A percentile compares a stretch with the other conserved stretches of the same genome.
These are phyloP conservation scores for Cyathus striatus DNA, from an alignment of 768 basidiomycete genomes.

Conservation along the genomic window DNA sequence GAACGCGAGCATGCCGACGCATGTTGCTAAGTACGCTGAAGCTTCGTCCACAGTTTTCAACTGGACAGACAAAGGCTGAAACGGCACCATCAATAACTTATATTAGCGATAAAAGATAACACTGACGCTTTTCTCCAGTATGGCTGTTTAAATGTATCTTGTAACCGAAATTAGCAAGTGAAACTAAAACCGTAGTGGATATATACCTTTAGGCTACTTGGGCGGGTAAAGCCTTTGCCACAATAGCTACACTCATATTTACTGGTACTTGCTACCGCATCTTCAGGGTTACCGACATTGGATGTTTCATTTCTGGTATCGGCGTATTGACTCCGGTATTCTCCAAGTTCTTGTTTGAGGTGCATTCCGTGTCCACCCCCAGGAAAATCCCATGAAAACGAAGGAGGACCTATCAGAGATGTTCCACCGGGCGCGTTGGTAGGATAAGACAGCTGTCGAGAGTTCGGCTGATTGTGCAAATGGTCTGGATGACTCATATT, in stretches of 20 bases:
- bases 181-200: neutral
- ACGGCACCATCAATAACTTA: conserved; percentile 4
- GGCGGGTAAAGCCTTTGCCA: conserved; percentile 77
- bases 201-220: conserved; percentile 74
- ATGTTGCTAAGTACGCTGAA: conserved; percentile 89
- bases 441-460: no score
- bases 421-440: no score
- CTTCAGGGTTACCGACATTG: conserved; percentile 6
- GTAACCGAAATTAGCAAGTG: conserved; percentile 6
- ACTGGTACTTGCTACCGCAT: conserved; percentile 18
- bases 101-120: neutral
- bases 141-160: conserved; percentile 84
- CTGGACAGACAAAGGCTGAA: conserved; percentile 71
- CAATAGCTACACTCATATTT: conserved; percentile 80
- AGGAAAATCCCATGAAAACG: no score
- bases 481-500: no score
- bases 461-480: no score
- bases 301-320: no score
- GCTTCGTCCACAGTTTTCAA: conserved; percentile 70
- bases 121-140: conserved; percentile 81
- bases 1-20: conserved; percentile 79
- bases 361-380: no score
- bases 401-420: no score
- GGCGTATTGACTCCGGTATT: no score
- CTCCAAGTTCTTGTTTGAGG: no score